Evolutionary conservation across 2,329 filamentous ascomycete genomes (phyloP).

Genomic region (Aspergillus brunneoviolaceus): DNA sequence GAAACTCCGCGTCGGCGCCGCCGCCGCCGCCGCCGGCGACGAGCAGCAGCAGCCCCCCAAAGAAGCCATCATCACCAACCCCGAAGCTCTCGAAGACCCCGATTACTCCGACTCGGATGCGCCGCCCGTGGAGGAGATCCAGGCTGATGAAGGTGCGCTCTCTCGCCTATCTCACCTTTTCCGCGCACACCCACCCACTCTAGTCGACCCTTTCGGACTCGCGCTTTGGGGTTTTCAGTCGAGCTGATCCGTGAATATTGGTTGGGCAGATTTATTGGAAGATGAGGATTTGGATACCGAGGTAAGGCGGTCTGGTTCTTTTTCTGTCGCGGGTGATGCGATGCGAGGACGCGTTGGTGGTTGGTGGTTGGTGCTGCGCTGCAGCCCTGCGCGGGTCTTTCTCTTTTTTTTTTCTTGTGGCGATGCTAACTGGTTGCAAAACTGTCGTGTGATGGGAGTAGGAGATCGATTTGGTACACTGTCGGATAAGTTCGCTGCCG

Average conservation of each 20-base stretch:
- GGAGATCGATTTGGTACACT: conserved; percentile 89
- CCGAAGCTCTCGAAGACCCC: conserved; percentile 78
- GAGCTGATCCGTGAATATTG: background rate
- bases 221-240: too few species aligned
- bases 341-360: background rate
- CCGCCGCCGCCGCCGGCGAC: too few species aligned
- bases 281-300: conserved; percentile 57
- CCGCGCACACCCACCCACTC: too few species aligned
- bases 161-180: background rate
- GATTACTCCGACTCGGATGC: conserved; percentile 76
- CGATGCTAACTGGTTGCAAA: background rate
- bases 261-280: conserved; percentile 55
- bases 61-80: conserved; percentile 65
- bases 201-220: too few species aligned
- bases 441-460: conserved; percentile 33
- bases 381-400: too few species aligned
- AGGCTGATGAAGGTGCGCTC: conserved; percentile 69
- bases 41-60: conserved; percentile 51
- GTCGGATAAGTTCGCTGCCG: conserved; percentile 74
- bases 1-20: conserved; percentile 51
- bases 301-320: conserved; percentile 30
- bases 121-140: conserved; percentile 70
- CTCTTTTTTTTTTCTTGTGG: too few species aligned
- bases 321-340: background rate
- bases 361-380: too few species aligned